Percentiles rank a stretch among this genome's conserved stretches.
phyloP scores from a whole-genome alignment of 208 protist species.

The Tetramitus jugosus region DNA sequence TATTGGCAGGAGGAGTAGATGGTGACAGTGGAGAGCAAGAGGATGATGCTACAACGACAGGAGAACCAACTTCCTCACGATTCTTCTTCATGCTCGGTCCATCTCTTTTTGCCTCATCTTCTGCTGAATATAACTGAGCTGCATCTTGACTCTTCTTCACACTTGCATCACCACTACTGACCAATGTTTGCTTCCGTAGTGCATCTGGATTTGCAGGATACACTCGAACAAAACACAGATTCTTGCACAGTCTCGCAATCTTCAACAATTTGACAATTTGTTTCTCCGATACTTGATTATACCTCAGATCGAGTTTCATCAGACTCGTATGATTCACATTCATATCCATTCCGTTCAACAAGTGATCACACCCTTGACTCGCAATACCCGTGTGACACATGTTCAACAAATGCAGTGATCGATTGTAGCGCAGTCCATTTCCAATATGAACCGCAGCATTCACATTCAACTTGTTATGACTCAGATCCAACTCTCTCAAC shows the following conservation, averaged over 20 bases:
- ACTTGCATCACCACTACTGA: too few species aligned
- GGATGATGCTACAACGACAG: too few species aligned
- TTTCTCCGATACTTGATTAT: neutral
- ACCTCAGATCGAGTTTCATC: constrained; percentile 2
- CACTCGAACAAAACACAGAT: neutral
- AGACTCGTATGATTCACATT: neutral
- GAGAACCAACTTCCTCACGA: too few species aligned
- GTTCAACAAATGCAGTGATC: neutral
- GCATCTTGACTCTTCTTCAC: too few species aligned
- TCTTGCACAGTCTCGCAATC: neutral
- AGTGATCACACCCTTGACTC: neutral
- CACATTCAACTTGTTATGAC: neutral
- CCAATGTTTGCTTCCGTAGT: too few species aligned
- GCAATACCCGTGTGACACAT: neutral
- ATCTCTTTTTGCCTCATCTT: too few species aligned
- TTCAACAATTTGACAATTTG: neutral
- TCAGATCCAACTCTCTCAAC: constrained; percentile 9
- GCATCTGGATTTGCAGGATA: neutral
- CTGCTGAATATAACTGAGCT: too few species aligned
- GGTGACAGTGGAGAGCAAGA: too few species aligned
- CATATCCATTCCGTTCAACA: neutral
- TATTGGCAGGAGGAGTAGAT: too few species aligned
- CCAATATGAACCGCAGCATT: neutral
- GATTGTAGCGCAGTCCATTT: neutral
- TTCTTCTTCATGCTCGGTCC: too few species aligned